These are phyloP conservation scores for Leptographium wingfieldii DNA, from an alignment of 2,329 filamentous ascomycete genomes.

Conservation along the genomic window DNA sequence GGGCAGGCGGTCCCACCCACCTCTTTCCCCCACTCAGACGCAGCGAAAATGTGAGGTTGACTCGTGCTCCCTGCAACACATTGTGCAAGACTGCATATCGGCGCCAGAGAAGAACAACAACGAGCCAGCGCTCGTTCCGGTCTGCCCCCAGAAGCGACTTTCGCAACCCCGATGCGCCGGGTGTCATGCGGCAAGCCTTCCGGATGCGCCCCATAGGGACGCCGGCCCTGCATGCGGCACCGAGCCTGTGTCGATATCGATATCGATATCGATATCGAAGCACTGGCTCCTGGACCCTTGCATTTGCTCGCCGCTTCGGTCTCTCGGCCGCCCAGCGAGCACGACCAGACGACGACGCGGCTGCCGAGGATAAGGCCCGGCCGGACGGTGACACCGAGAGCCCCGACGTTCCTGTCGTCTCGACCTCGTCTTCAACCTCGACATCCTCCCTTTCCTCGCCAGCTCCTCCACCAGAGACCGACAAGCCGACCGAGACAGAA, in stretches of 20 bases:
- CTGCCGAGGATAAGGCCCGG: background rate
- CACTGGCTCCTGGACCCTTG: background rate
- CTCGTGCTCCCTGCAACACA: background rate
- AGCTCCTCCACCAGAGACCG: background rate
- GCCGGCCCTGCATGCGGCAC: conserved; percentile 12
- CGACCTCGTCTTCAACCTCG: background rate
- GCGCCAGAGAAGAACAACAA: background rate
- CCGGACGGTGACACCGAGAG: background rate
- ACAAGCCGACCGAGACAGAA: background rate
- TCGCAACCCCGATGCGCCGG: conserved; percentile 1
- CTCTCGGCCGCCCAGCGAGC: background rate
- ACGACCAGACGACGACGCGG: conserved; percentile 4
- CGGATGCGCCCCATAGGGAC: conserved; percentile 17
- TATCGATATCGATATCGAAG: conserved; percentile 3
- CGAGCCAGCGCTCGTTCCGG: background rate
- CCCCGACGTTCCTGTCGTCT: background rate
- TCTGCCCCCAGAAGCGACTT: background rate
- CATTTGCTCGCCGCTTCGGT: conserved; percentile 1
- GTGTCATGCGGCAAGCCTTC: conserved; percentile 1
- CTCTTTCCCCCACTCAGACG: background rate
- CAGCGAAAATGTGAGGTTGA: background rate
- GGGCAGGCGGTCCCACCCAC: background rate
- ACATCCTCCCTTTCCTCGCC: background rate
- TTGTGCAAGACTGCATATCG: background rate
- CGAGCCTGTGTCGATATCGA: conserved; percentile 1